Base-by-base conservation (phyloP, 2,329 filamentous ascomycete species). In the Colletotrichum ledebouriae region DNA sequence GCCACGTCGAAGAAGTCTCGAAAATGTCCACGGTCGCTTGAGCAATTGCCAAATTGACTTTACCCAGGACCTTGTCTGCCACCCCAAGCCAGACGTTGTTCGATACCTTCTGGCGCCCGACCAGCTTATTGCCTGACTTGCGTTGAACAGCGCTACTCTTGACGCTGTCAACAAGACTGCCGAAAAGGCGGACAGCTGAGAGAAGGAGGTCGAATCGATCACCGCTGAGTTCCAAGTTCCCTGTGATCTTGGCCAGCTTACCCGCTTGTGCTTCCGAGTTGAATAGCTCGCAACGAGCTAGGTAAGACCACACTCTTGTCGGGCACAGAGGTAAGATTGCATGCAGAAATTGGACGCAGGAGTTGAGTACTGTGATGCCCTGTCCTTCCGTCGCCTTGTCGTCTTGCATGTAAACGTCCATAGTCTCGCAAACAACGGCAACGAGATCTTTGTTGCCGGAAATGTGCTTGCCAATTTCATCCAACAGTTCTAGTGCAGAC, bases 1-100 rank as follows among this genome's bases (percentile, higher is more conserved):
- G 91, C 96, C 95, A 99, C 5, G 90, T 94, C 34, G 89, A 88
- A 42, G 92, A 92, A 77, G 92, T 96, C 80, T 97, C 94, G 72
- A 97, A 91, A 6, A 97, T 87, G 75, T 97, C 94, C 25, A 97
- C 86, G 71, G 93, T 85, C 2, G 90, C 90, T 72, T 92, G 90
- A 6, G 91, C 90, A 73, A 95, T 92, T 4, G 90, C 89, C 52
- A 91, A 82, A 44, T 94, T 84, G 17, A 94, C 90, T 55, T 88
- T 89, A 50, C 89, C 87, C 72, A 97, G 87, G 44, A 92, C 87
- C 75, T 94, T 91, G 72, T 97, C 92, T 5, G 94, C 92, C 37
- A 93, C 90, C 6, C 91, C 91, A 42, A 92, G 86, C 80, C 90
- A 90, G 66, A 89, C 81, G 70, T 87, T 87, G 10, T 84, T 75